Conservation (phyloP, 768 basidiomycete genomes). For the Symmetrospora coprosmae region DNA sequence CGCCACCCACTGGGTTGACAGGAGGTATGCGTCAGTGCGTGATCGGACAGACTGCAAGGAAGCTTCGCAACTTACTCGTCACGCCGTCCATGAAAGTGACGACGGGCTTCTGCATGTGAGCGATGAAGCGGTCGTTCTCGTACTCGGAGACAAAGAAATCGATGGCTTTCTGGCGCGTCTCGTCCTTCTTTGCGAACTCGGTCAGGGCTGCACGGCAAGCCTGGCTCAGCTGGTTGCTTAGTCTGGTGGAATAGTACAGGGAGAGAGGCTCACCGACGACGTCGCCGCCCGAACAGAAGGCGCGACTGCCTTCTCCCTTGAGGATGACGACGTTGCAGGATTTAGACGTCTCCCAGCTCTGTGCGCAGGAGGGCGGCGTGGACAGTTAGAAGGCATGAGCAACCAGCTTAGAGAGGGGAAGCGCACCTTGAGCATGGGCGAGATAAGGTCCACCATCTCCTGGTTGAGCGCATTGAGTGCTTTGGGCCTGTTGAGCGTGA, state of each 20-base stretch:
- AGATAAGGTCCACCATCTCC: constrained; percentile 18
- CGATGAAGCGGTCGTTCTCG: constrained; percentile 32
- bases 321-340: constrained; percentile 45
- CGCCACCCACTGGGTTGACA: constrained; percentile 66
- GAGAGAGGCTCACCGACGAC: constrained; percentile 54
- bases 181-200: constrained; percentile 36
- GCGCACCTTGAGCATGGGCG: constrained; percentile 9
- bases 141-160: constrained; percentile 81
- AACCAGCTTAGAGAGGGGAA: no score
- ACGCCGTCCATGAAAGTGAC: constrained; percentile 78
- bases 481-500: constrained; percentile 22
- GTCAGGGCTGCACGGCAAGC: constrained; percentile 23
- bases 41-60: constrained; percentile 22
- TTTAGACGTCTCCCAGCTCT: background rate
- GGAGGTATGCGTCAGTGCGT: background rate
- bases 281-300: constrained; percentile 92
- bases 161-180: constrained; percentile 51
- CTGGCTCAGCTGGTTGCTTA: constrained; percentile 6
- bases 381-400: background rate
- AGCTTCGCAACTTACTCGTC: constrained; percentile 53
- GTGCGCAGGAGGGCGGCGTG: background rate
- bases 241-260: background rate
- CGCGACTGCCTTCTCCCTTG: constrained; percentile 50
- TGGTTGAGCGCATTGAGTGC: constrained; percentile 18
- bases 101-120: constrained; percentile 55